Percentiles rank a stretch among this genome's conserved stretches.
These are phyloP conservation scores for Hippophae gyantsensis DNA, from an alignment of 306 rosid species.

Conservation along the genomic window DNA sequence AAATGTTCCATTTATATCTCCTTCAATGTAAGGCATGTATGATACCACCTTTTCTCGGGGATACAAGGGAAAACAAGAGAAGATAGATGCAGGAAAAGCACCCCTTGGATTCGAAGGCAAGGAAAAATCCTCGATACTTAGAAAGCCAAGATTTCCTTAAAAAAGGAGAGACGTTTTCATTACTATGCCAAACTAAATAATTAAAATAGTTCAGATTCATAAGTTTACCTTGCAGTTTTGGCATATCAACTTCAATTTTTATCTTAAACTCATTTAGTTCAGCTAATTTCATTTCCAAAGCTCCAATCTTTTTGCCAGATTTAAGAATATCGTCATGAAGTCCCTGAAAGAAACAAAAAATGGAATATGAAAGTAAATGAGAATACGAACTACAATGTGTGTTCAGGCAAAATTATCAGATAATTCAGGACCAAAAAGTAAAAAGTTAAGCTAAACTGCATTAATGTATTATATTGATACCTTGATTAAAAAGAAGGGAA, in stretches of 20 bases:
- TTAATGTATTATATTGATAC: too few relatives aligned
- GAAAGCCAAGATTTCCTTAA: too few relatives aligned
- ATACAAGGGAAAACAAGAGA: too few relatives aligned
- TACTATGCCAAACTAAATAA: background rate
- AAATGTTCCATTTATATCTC: background rate
- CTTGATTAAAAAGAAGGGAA: too few relatives aligned
- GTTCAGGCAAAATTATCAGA: too few relatives aligned
- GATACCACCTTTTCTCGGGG: too few relatives aligned
- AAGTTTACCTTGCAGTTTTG: conserved; percentile 32
- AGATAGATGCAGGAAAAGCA: too few relatives aligned
- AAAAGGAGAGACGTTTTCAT: background rate
- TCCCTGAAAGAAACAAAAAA: conserved; percentile 20
- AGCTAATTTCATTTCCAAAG: conserved; percentile 6
- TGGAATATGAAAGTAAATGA: background rate
- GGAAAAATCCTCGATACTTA: too few relatives aligned
- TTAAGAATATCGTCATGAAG: background rate
- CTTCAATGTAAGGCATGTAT: background rate
- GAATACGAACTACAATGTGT: too few relatives aligned
- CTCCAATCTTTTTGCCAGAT: conserved; percentile 9
- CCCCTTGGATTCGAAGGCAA: too few relatives aligned
- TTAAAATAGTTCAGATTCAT: background rate
- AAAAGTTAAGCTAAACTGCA: too few relatives aligned
- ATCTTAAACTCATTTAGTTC: background rate
- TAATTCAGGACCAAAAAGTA: too few relatives aligned
- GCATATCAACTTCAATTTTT: conserved; percentile 16